Conservation (phyloP, 768 basidiomycete species). For the Podaxis sp. region DNA sequence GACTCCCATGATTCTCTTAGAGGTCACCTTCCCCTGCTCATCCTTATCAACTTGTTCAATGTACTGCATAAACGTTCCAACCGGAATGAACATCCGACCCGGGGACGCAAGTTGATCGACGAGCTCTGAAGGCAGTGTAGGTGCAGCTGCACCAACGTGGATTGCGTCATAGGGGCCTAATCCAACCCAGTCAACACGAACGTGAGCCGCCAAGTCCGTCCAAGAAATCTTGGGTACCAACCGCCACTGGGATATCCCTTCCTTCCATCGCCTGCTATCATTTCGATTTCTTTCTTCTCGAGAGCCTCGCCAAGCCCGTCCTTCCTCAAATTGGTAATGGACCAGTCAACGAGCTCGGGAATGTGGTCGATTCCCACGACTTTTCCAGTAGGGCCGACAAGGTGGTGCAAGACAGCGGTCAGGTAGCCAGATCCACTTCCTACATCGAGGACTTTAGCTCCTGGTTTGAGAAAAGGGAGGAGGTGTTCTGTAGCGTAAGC, state of each 20-base stretch:
- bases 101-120: constrained; percentile 76
- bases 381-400: constrained; percentile 56
- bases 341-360: constrained; percentile 70
- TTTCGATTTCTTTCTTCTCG: constrained; percentile 53
- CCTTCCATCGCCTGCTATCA: constrained; percentile 81
- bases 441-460: constrained; percentile 81
- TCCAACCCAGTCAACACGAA: background rate
- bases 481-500: constrained; percentile 84
- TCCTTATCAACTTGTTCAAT: constrained; percentile 85
- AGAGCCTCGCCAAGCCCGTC: constrained; percentile 63
- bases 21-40: constrained; percentile 58
- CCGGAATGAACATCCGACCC: constrained; percentile 91
- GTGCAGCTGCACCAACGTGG: constrained; percentile 93
- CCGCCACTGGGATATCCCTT: constrained; percentile 48
- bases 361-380: constrained; percentile 95
- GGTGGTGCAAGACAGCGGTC: constrained; percentile 75
- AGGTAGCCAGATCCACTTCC: constrained; percentile 90
- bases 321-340: constrained; percentile 60
- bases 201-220: background rate
- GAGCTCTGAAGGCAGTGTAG: constrained; percentile 64
- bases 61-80: constrained; percentile 61
- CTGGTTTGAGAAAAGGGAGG: constrained; percentile 66
- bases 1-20: constrained; percentile 77
- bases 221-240: constrained; percentile 15
- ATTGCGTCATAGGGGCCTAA: constrained; percentile 78